Conservation (phyloP, 257 asterid genomes). For the Solanum clarkiae region DNA sequence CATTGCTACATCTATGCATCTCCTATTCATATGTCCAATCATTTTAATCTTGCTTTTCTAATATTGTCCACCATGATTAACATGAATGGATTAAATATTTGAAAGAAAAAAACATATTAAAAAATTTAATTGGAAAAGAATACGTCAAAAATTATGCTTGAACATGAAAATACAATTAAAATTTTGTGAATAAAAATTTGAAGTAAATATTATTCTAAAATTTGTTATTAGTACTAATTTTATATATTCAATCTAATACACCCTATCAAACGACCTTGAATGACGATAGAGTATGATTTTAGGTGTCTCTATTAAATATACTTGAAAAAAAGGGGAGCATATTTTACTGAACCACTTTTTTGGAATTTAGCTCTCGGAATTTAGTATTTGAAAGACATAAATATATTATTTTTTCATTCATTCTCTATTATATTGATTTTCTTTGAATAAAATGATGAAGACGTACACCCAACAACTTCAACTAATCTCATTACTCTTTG, state of each 20-base stretch:
- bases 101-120: too few relatives aligned
- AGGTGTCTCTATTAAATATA: background rate
- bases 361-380: slow-evolving; percentile 13
- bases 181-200: too few relatives aligned
- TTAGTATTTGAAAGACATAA: slow-evolving; percentile 7
- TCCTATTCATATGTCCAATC: too few relatives aligned
- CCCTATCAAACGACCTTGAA: background rate
- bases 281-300: background rate
- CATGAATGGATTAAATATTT: too few relatives aligned
- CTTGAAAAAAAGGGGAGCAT: background rate
- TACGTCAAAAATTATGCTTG: too few relatives aligned
- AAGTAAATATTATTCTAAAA: background rate
- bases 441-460: background rate
- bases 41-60: too few relatives aligned
- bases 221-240: background rate
- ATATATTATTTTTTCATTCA: background rate
- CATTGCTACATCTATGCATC: too few relatives aligned
- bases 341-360: slow-evolving; percentile 14
- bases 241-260: background rate
- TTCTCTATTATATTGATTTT: background rate
- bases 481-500: background rate
- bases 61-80: too few relatives aligned
- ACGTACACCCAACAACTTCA: slow-evolving; percentile 1
- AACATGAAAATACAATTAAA: too few relatives aligned
- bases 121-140: too few relatives aligned